Base-by-base conservation (phyloP, 1,284 basidiomycete genomes). In the Porodaedalea pini region DNA sequence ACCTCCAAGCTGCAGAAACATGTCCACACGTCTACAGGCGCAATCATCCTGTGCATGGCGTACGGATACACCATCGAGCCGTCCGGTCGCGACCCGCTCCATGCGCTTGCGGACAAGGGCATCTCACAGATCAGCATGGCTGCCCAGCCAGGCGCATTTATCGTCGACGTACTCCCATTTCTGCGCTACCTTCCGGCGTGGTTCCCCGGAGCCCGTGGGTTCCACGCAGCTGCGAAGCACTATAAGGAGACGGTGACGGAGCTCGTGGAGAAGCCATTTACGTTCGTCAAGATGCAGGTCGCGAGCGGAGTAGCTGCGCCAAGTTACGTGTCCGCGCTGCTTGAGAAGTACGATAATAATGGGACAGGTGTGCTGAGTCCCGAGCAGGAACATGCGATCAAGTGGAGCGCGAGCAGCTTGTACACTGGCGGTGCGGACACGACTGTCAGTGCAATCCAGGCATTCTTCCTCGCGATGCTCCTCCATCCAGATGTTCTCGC, bases 401-500 rank as follows among this genome's bases (percentile, higher is more conserved):
- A 53, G 34, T 57, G 50, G 55, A 34, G 15, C n/a, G 50, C 50
- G 1, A 32, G 31, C 21, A 48, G 23, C n/a, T 60, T n/a, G n/a
- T n/a, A n/a, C n/a, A n/a, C n/a, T n/a, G n/a, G n/a, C n/a, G n/a
- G n/a, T n/a, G n/a, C n/a, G n/a, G n/a, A n/a, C n/a, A n/a, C n/a
- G n/a, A n/a, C n/a, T n/a, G n/a, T n/a, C n/a, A n/a, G n/a, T n/a
- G n/a, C n/a, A n/a, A n/a, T n/a, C n/a, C n/a, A n/a, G n/a, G n/a
- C n/a, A n/a, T n/a, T n/a, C n/a, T n/a, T 69, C 54, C 57, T 68
- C 31, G 69, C 67, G 0, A 67, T 74, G 65, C 53, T 66, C 3
- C 61, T 67, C 4, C 65, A 69, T 58, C 75, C 73, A 0, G 69
- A 73, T 4, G 65, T 70, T 4, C 71, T 71, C 54, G 64, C 55